Base-by-base conservation (phyloP, 1,139 yeast species). In the Debaryomyces subglobosus region DNA sequence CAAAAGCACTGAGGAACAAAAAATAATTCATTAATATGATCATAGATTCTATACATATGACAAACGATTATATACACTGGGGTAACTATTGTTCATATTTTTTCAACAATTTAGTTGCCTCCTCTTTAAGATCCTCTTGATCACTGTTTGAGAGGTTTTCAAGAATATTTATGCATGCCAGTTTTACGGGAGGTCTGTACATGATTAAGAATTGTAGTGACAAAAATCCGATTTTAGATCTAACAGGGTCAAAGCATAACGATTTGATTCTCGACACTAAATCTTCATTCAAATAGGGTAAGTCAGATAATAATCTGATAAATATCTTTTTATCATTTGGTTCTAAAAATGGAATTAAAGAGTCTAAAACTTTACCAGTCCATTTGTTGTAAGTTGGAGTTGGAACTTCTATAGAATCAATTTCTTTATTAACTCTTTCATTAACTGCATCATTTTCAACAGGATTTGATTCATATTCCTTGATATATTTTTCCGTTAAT, bases 111-210 rank as follows among this genome's bases (percentile, higher is more conserved):
- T 78, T 71, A 23, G 68, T 64, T 42, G 88, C 81, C 55, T 82
- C 86, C 16, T 73, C 79, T 56, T 75, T 74, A 48, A 86, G 71
- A 46, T 82, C 85, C 32, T 80, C 82, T 48, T 75, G 80, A 43
- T 74, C 77, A 43, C 74, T 66, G 15, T 72, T 69, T 41, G 80
- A 72, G 56, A 92, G 68, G 21, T 83, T 84, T 50, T 77, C 75
- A 44, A 91, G 72, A 7, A 91, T 74, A n/a, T 76, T 79, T 33
- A 90, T 65, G 61, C 96, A 89, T 21, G 76, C 76, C 2, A 71
- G 70, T 53, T 85, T 82, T 25, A 84, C 79, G 3, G 99, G 98
- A 0, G 97, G 97, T 56, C 97, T 79, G 63, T 89, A 88, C 92
- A 90, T 88, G 50, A 91, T 81, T 56, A 95, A 70, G 62, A 87